Base-by-base conservation (phyloP, 768 basidiomycete genomes). In the Sistotremastrum niveocremeum region DNA sequence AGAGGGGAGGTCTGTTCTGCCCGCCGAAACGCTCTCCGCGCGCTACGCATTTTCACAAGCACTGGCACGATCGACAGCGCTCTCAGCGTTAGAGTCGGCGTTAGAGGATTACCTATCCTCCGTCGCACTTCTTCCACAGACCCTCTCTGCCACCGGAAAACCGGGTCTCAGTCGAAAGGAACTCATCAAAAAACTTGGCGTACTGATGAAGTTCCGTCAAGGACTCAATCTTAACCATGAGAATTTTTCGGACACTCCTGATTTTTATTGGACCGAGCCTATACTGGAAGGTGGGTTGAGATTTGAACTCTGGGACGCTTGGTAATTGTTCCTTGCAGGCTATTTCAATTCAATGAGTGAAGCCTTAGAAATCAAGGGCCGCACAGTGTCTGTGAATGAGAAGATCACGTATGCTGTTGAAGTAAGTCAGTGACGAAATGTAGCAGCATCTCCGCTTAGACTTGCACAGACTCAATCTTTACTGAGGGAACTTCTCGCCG, bases 181-280 rank as follows among this genome's bases (percentile, higher is more conserved):
- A 3, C 77, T 98, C 44, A 90, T 97, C 54, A 85, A 84, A 66
- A 91, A 94, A 61, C 71, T 97, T 2, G 94, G 94, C 7, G 79
- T 85, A 56, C 69, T 98, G 45, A 81, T 97, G 74, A 82, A 81
- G 55, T 87, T 97, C 60, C 72, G 94, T 39, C 94, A 97, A 64
- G 81, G 86, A 28, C 68, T 95, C 31, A 97, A 95, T 55, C 74
- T 97, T 44, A 89, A 85, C 55, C 70, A 83, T 39, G 84, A 89
- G 58, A 93, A 89, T 55, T 87, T 90, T 56, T 79, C 79, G 41
- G 90, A 93, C 56, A 79, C 81, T 1, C 88, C 86, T 0, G 85
- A 95, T 61, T 82, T 97, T 53, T 91, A 95, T 60, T 98, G 94
- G 93, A 73, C 83, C 11, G 88, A 95, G 57, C 88, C 91, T 1